Percentiles rank a stretch among this genome's conserved stretches.
phyloP scores from a whole-genome alignment of 345 rosid genomes.

The Euphorbia pulcherrima region DNA sequence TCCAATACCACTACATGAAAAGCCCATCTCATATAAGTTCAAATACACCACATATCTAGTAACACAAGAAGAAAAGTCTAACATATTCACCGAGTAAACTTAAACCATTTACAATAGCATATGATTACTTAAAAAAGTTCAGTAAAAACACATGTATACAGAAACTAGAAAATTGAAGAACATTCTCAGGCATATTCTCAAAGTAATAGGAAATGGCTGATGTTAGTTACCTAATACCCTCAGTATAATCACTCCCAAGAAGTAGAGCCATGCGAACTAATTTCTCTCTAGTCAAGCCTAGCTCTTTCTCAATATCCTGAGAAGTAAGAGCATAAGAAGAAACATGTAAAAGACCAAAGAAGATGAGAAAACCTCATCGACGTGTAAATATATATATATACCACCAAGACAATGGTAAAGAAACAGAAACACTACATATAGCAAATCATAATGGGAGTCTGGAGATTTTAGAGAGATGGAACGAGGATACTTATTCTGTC shows the following conservation, averaged over 20 bases:
- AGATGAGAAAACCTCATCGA: no score
- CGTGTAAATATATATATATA: no score
- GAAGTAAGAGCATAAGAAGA: constrained; percentile 1
- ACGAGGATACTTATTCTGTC: background rate
- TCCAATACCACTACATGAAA: constrained; percentile 80
- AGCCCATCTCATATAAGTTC: constrained; percentile 18
- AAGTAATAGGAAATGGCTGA: background rate
- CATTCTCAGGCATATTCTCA: background rate
- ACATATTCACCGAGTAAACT: background rate
- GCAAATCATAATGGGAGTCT: constrained; percentile 1
- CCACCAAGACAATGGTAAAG: background rate
- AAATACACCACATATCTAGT: constrained; percentile 12
- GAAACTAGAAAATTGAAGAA: background rate
- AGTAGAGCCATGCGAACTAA: constrained; percentile 87
- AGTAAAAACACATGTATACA: background rate
- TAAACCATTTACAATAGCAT: background rate
- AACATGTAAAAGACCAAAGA: background rate
- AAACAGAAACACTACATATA: background rate
- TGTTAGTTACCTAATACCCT: constrained; percentile 73
- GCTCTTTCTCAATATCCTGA: constrained; percentile 88
- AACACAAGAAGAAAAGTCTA: constrained; percentile 4
- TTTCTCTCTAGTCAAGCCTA: constrained; percentile 79
- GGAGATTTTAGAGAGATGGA: background rate
- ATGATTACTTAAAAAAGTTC: background rate
- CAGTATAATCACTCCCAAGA: constrained; percentile 97